These are phyloP conservation scores for Vanderwaltozyma yarrowii DNA, from an alignment of 805 yeast genomes.

Conservation along the genomic window DNA sequence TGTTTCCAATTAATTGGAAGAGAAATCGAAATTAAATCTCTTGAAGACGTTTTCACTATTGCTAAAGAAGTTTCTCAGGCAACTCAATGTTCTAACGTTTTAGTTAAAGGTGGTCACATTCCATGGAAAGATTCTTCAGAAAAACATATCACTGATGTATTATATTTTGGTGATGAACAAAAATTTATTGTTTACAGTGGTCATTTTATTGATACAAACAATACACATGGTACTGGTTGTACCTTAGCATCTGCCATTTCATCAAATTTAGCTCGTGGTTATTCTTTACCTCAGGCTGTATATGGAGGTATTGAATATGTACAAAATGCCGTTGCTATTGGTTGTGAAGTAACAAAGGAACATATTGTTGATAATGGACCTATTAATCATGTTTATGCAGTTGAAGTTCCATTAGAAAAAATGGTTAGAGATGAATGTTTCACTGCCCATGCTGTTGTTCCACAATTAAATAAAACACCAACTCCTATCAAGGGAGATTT, in stretches of 20 bases:
- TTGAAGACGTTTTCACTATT: constrained; percentile 33
- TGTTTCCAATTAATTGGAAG: constrained; percentile 35
- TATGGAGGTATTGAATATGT: constrained; percentile 52
- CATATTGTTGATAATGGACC: constrained; percentile 59
- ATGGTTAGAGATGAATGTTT: constrained; percentile 29
- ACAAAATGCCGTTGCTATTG: constrained; percentile 48
- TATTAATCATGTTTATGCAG: constrained; percentile 49
- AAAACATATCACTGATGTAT: constrained; percentile 40
- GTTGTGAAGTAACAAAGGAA: constrained; percentile 24
- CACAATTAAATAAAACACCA: background rate
- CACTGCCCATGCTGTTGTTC: constrained; percentile 15
- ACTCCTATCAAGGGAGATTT: constrained; percentile 20
- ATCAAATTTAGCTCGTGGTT: constrained; percentile 55
- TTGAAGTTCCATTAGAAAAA: constrained; percentile 27
- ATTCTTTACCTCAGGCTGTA: constrained; percentile 38
- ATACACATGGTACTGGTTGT: constrained; percentile 89
- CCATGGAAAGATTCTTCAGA: constrained; percentile 32
- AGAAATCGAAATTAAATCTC: constrained; percentile 19
- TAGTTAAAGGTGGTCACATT: constrained; percentile 76
- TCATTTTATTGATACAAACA: constrained; percentile 34
- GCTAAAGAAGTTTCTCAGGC: constrained; percentile 32
- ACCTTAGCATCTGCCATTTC: constrained; percentile 76
- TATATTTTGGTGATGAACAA: constrained; percentile 36
- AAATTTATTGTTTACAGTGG: constrained; percentile 38
- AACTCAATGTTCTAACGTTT: constrained; percentile 40